A percentile compares a stretch with the other conserved stretches of the same genome.
phyloP scores from a whole-genome alignment of 768 basidiomycete species.

The Tylopilus felleus region DNA sequence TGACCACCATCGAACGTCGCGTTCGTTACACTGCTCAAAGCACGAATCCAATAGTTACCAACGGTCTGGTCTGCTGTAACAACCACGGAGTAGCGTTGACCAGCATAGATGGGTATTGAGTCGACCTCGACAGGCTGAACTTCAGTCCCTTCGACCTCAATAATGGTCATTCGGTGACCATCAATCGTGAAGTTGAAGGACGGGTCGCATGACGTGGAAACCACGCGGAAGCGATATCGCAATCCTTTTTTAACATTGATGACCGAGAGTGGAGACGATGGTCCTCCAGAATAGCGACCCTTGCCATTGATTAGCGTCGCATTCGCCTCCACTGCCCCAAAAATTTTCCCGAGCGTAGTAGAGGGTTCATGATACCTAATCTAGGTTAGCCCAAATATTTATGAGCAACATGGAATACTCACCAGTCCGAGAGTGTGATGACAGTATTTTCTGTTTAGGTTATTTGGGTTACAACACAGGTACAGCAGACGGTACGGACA shows the following conservation, averaged over 20 bases:
- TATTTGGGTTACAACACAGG: too few species aligned
- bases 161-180: not conserved
- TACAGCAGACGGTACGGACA: conserved; percentile 14
- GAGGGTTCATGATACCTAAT: not conserved
- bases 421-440: not conserved
- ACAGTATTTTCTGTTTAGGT: not conserved
- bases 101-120: not conserved
- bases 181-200: not conserved
- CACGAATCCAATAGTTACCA: not conserved
- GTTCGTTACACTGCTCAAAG: not conserved
- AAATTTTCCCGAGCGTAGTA: not conserved
- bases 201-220: not conserved
- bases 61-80: not conserved
- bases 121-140: not conserved
- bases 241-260: not conserved
- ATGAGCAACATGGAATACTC: not conserved
- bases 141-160: not conserved
- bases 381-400: not conserved
- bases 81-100: not conserved
- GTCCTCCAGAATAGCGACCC: not conserved
- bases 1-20: not conserved
- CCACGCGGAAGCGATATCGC: not conserved
- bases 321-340: not conserved
- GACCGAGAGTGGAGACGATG: not conserved
- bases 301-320: not conserved